phyloP scores from a whole-genome alignment of 2,329 filamentous ascomycete genomes.

The Diaporthe sp. region DNA sequence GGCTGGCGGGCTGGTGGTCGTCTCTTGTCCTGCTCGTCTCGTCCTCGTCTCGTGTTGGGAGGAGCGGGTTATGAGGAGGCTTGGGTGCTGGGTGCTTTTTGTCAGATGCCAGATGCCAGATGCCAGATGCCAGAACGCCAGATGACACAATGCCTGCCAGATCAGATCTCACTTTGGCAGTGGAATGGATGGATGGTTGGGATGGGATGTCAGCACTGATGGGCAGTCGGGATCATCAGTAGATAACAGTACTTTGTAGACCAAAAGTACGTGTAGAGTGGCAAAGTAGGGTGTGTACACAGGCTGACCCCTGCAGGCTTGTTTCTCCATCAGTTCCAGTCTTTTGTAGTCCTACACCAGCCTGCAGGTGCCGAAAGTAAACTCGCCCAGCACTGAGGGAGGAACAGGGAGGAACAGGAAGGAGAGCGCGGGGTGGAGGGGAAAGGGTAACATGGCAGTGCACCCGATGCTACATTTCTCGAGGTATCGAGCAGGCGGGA shows the following conservation, averaged over 20 bases:
- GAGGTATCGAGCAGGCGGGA: not conserved
- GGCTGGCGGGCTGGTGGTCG: not conserved
- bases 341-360: too few relatives aligned
- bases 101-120: not conserved
- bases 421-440: not conserved
- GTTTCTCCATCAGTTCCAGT: not conserved
- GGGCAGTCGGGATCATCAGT: not conserved
- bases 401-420: not conserved
- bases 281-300: not conserved
- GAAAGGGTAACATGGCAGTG: not conserved
- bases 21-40: not conserved
- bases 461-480: not conserved
- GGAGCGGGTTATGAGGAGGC: not conserved
- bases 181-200: not conserved
- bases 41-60: not conserved
- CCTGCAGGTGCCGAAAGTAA: slow-evolving; percentile 18
- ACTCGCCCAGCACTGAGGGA: not conserved
- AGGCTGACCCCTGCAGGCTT: not conserved
- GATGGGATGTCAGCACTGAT: not conserved
- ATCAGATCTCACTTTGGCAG: not conserved
- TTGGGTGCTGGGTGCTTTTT: not conserved
- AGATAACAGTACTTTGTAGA: not conserved
- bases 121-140: not conserved
- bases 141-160: not conserved
- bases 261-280: not conserved